Conservation (phyloP, 1,284 basidiomycete genomes). For the Caloboletus firmus region DNA sequence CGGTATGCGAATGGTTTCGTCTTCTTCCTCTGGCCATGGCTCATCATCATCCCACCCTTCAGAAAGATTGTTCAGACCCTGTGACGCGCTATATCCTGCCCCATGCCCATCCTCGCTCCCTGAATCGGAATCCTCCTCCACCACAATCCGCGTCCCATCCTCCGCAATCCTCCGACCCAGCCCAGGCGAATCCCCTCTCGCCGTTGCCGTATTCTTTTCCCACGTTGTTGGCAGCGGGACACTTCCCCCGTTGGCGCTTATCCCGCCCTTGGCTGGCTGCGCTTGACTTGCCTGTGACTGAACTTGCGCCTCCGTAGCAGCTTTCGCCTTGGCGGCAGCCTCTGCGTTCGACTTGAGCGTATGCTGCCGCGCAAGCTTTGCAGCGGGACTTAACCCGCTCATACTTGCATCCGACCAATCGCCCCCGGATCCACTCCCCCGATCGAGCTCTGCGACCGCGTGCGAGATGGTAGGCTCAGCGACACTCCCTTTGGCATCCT, state of each 20-base stretch:
- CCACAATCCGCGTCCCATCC: slow-evolving; percentile 64
- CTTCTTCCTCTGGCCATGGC: slow-evolving; percentile 60
- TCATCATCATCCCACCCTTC: slow-evolving; percentile 76
- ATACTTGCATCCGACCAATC: slow-evolving; percentile 60
- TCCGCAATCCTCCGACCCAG: slow-evolving; percentile 54
- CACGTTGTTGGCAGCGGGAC: slow-evolving; percentile 62
- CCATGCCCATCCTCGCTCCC: slow-evolving; percentile 50
- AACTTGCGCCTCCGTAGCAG: slow-evolving; percentile 48
- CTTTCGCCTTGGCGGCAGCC: slow-evolving; percentile 71
- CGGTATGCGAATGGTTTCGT: slow-evolving; percentile 67
- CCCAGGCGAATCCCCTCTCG: slow-evolving; percentile 45
- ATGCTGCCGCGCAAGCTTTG: slow-evolving; percentile 88
- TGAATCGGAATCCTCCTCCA: slow-evolving; percentile 70
- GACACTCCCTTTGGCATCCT: slow-evolving; percentile 61
- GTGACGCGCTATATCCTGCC: slow-evolving; percentile 24
- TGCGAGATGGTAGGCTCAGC: slow-evolving; percentile 79
- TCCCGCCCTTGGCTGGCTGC: slow-evolving; percentile 40
- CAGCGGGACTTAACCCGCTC: slow-evolving; percentile 87
- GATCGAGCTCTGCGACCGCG: slow-evolving; percentile 84
- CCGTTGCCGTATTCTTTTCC: slow-evolving; percentile 77
- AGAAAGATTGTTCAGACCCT: slow-evolving; percentile 41
- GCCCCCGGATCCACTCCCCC: slow-evolving; percentile 42
- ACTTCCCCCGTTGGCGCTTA: slow-evolving; percentile 25
- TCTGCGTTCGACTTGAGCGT: slow-evolving; percentile 83
- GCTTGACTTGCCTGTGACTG: slow-evolving; percentile 49